A percentile compares a stretch with the other conserved stretches of the same genome.
These are phyloP conservation scores for Mycogone perniciosa DNA, from an alignment of 2,329 filamentous ascomycete species.

Conservation along the genomic window DNA sequence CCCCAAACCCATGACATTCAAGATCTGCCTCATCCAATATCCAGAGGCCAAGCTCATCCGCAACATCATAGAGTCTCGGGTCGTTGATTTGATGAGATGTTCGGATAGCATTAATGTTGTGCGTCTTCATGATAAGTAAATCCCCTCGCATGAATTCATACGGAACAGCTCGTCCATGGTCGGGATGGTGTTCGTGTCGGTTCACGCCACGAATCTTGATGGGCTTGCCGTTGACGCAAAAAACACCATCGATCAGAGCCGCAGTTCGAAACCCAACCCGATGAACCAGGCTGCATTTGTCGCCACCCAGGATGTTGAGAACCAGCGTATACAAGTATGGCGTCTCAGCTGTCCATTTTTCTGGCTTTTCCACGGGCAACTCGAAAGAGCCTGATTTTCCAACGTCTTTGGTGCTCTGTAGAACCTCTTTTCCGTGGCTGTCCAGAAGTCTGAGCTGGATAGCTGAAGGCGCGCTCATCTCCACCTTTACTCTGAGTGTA, in stretches of 20 bases:
- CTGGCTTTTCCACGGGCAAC: slow-evolving; percentile 41
- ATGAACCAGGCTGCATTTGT: slow-evolving; percentile 38
- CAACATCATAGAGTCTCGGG: slow-evolving; percentile 52
- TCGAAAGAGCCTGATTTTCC: slow-evolving; percentile 32
- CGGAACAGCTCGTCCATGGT: slow-evolving; percentile 55
- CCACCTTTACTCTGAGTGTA: slow-evolving; percentile 40
- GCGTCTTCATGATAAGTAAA: slow-evolving; percentile 58
- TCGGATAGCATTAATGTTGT: slow-evolving; percentile 65
- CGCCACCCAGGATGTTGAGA: slow-evolving; percentile 27
- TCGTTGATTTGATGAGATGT: slow-evolving; percentile 63
- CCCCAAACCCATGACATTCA: slow-evolving; percentile 47
- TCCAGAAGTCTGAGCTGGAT: slow-evolving; percentile 33
- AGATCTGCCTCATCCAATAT: slow-evolving; percentile 54
- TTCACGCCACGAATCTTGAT: slow-evolving; percentile 64
- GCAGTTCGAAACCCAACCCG: slow-evolving; percentile 58
- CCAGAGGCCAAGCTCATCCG: slow-evolving; percentile 59
- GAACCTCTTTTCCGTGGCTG: slow-evolving; percentile 20
- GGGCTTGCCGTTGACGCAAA: slow-evolving; percentile 58
- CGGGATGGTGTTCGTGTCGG: slow-evolving; percentile 63
- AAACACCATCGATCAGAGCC: slow-evolving; percentile 54
- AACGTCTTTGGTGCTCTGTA: slow-evolving; percentile 21
- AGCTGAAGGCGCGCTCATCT: slow-evolving; percentile 31
- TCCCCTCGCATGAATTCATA: slow-evolving; percentile 55
- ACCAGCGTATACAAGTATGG: slow-evolving; percentile 53
- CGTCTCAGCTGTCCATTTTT: slow-evolving; percentile 64